Base-by-base conservation (phyloP, 805 yeast genomes). In the Saccharomycopsis oosterbeekiorum region DNA sequence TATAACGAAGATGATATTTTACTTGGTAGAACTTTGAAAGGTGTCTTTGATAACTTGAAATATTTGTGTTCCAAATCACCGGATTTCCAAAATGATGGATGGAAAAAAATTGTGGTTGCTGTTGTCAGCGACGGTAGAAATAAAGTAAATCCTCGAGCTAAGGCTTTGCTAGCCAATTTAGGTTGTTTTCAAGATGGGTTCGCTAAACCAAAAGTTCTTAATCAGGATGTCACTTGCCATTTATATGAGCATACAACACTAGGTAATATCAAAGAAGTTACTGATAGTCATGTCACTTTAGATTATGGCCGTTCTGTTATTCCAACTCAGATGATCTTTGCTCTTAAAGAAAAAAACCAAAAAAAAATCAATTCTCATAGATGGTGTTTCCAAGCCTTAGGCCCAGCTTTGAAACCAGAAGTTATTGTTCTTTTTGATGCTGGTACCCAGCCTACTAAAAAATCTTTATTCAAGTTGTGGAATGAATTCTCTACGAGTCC, bases 131-230 rank as follows among this genome's bases (percentile, higher is more conserved):
- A 84, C 66, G 88, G 88, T 40, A 77, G 86, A 61, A 82, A 84
- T 51, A 84, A 85, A 55, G 82, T 84, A 68, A 84, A 84, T 68
- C 84, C 83, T 65, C 73, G 83, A 62, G 81, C 85, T 2, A 80
- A 84, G 57, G 88, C 85, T 15, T 75, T 84, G 66, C 75, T 84
- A 66, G 86, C 88, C 1, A 83, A 84, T 0, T 76, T 84, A 65
- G 88, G 88, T 36, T 78, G 82, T 17, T 84, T 83, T 70, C 88
- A 84, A 70, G 87, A 83, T 37, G 88, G 87, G 6, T 76, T 83
- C 59, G 84, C 86, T 71, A 81, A 82, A 70, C 77, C 81, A 65
- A 77, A 76, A 61, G 83, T 84, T 63, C 82, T 83, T 64, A 85
- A 81, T 61, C 76, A 79, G 64, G 80, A 80, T 60, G 85, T 85